These are phyloP conservation scores for Penicillium fimorum DNA, from an alignment of 495 filamentous ascomycete species.

Conservation along the genomic window DNA sequence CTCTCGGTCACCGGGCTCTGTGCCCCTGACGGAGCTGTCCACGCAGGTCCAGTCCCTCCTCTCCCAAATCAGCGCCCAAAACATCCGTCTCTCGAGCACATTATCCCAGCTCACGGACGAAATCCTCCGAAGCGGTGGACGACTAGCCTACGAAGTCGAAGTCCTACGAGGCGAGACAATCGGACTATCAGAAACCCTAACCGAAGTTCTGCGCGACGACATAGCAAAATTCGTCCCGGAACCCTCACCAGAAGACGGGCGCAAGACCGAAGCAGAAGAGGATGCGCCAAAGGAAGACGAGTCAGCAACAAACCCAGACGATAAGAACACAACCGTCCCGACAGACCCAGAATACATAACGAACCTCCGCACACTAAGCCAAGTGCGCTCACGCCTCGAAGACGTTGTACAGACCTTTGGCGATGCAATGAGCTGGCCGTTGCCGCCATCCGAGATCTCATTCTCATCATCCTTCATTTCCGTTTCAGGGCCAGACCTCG, in stretches of 20 bases:
- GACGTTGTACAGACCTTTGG: conserved; percentile 85
- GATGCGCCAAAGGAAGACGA: conserved; percentile 17
- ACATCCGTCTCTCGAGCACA: conserved; percentile 73
- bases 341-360: conserved; percentile 68
- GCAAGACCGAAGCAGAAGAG: conserved; percentile 15
- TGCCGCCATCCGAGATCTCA: conserved; percentile 75
- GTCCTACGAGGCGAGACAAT: conserved; percentile 83
- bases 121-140: conserved; percentile 79
- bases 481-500: conserved; percentile 72
- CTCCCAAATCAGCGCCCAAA: conserved; percentile 84
- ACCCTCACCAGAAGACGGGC: conserved; percentile 28
- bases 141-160: conserved; percentile 93
- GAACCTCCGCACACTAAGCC: conserved; percentile 75
- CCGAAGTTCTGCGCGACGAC: conserved; percentile 65
- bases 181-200: conserved; percentile 70
- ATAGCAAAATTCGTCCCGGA: conserved; percentile 66
- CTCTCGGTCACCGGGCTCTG: conserved; percentile 44
- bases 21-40: conserved; percentile 73
- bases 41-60: conserved; percentile 79
- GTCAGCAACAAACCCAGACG: background rate
- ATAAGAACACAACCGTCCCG: conserved; percentile 3
- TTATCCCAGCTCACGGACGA: conserved; percentile 91
- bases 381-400: conserved; percentile 79
- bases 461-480: conserved; percentile 75
- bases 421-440: conserved; percentile 88